Evolutionary conservation across 2,329 filamentous ascomycete species (phyloP).

Genomic region (Fusarium liriodendri): DNA sequence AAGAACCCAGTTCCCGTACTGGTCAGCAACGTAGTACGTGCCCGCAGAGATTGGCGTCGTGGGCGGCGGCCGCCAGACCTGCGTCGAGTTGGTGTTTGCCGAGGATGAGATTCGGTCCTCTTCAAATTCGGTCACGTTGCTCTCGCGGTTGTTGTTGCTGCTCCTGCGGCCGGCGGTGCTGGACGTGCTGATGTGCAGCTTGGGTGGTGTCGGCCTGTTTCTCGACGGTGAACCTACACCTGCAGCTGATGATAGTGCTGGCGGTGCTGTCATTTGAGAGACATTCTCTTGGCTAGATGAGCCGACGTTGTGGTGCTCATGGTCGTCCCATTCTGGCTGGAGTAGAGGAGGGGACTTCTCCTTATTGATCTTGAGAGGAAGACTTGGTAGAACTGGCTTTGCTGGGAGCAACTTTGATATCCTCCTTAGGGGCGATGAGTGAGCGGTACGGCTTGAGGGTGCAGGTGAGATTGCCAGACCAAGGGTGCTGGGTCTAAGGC

Average conservation of each 20-base stretch:
- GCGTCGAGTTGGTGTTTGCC: conserved; percentile 48
- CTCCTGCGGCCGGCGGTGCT: conserved; percentile 1
- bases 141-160: conserved; percentile 48
- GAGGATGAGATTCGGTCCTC: conserved; percentile 56
- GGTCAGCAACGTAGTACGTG: conserved; percentile 63
- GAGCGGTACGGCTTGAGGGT: conserved; percentile 37
- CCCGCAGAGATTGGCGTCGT: conserved; percentile 58
- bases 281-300: conserved; percentile 7
- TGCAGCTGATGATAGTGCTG: conserved; percentile 15
- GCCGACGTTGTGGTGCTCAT: conserved; percentile 15
- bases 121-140: conserved; percentile 64
- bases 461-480: conserved; percentile 58
- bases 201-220: conserved; percentile 38
- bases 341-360: conserved; percentile 27
- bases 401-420: conserved; percentile 59
- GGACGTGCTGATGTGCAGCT: conserved; percentile 44
- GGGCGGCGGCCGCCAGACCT: conserved; percentile 64
- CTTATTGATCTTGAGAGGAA: conserved; percentile 30
- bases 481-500: conserved; percentile 52
- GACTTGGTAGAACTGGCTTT: conserved; percentile 55
- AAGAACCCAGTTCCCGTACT: conserved; percentile 65
- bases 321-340: conserved; percentile 23
- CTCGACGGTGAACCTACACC: conserved; percentile 24
- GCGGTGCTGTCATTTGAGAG: conserved; percentile 21
- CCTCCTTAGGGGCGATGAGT: conserved; percentile 45